Base-by-base conservation (phyloP, 2,329 filamentous ascomycete genomes). In the Pseudogymnoascus sp. region DNA sequence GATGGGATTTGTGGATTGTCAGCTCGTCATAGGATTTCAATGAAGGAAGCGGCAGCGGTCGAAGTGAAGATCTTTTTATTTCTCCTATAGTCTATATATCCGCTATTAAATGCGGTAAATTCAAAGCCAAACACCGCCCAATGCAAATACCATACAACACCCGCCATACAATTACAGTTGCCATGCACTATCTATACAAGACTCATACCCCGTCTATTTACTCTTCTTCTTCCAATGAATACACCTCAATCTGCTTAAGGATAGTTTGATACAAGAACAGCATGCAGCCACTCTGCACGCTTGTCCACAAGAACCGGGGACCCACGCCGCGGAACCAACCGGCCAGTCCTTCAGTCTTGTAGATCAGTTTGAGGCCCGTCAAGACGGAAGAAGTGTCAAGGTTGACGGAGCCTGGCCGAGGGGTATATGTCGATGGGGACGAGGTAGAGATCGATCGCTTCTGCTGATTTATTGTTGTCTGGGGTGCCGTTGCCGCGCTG, bases 301-400 rank as follows among this genome's bases (percentile, higher is more conserved):
- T 96, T 22, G 94, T 99, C 94, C 94, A 99, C 12, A 97, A 91
- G 63, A 88, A 88, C 61, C 94, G 85, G 1, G 94, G 94, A 0
- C 93, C 93, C 1, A 99, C 93, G 25, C 94, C 94, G 63, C 94
- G 85, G 76, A 99, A 99, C 87, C 91, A 95, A 1, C 94, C 95
- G 2, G 83, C 84, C 14, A 97, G 69, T 1, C 94, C 94, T 76
- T 99, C 94, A 5, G 89, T 91, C 67, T 84, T 86, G 77, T 97
- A 99, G 69, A 99, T 95, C 67, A 96, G 83, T 68, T 82, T 86
- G 38, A 99, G 77, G 1, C 93, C 94, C 2, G 85, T 91, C 61
- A 93, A 80, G 59, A 97, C 89, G 0, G 92, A 97, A 1, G 91
- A 94, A 0, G 95, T 97, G 70, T 96, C 87, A 23, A 99, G 82